A percentile compares a stretch with the other conserved stretches of the same genome.
phyloP scores from a whole-genome alignment of 345 rosid species.

The Murraya paniculata region DNA sequence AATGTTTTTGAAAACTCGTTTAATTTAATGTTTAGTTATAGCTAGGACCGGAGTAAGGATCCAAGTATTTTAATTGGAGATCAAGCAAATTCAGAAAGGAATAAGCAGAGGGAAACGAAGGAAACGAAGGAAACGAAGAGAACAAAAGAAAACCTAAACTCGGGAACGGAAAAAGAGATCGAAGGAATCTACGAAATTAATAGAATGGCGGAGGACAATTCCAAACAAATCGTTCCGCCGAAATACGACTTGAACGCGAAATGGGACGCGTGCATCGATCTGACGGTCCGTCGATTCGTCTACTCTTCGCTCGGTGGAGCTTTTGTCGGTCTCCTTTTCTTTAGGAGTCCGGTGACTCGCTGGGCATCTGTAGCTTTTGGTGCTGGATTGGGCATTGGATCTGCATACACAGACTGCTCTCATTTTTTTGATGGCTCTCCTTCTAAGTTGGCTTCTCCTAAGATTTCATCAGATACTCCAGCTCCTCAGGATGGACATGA shows the following conservation, averaged over 20 bases:
- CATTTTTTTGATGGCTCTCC: constrained; percentile 57
- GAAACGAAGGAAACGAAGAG: too few species aligned
- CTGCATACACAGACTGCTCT: constrained; percentile 79
- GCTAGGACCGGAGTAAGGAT: neutral
- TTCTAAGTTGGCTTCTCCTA: constrained; percentile 40
- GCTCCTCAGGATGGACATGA: constrained; percentile 43
- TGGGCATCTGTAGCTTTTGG: constrained; percentile 94
- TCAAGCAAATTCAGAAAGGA: too few species aligned
- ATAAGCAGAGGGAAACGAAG: neutral
- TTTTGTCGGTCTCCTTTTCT: constrained; percentile 77
- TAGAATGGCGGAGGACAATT: constrained; percentile 35
- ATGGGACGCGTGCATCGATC: constrained; percentile 93
- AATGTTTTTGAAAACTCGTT: neutral
- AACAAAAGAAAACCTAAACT: neutral
- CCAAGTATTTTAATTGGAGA: too few species aligned
- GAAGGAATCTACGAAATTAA: neutral
- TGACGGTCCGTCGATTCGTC: constrained; percentile 71
- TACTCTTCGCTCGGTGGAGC: constrained; percentile 87
- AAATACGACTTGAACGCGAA: constrained; percentile 63
- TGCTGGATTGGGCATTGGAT: constrained; percentile 92
- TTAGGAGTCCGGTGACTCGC: constrained; percentile 83
- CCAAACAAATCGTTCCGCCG: constrained; percentile 27
- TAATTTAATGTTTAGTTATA: neutral
- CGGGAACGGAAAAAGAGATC: neutral
- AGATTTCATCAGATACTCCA: constrained; percentile 34